Conservation (phyloP, 768 basidiomycete genomes). For the Boletales sp. region DNA sequence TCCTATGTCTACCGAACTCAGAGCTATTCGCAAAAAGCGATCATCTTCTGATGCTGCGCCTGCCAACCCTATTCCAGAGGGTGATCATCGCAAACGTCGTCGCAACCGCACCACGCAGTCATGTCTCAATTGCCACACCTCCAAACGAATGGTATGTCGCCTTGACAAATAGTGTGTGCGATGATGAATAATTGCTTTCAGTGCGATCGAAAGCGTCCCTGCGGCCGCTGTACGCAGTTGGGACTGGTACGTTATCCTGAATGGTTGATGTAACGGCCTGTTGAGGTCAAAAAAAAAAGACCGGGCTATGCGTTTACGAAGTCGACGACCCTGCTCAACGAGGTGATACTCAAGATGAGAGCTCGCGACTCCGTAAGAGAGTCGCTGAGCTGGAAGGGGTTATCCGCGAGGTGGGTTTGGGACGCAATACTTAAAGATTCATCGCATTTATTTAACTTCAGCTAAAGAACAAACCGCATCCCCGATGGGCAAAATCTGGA, state of each 20-base stretch:
- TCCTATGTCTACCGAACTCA: slow-evolving; percentile 28
- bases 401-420: slow-evolving; percentile 60
- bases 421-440: neutral
- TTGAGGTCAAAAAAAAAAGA: slow-evolving; percentile 38
- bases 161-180: neutral
- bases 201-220: slow-evolving; percentile 49
- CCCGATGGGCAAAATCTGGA: slow-evolving; percentile 47
- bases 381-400: slow-evolving; percentile 83
- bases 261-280: slow-evolving; percentile 22
- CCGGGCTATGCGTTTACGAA: slow-evolving; percentile 81
- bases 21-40: slow-evolving; percentile 30
- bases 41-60: slow-evolving; percentile 21
- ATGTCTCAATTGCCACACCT: slow-evolving; percentile 70
- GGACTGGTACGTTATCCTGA: slow-evolving; percentile 33
- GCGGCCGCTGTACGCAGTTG: slow-evolving; percentile 42
- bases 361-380: slow-evolving; percentile 61
- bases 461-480: slow-evolving; percentile 73
- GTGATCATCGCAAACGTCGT: slow-evolving; percentile 57
- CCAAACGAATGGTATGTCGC: slow-evolving; percentile 62
- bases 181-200: slow-evolving; percentile 10
- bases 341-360: slow-evolving; percentile 53
- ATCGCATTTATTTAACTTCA: slow-evolving; percentile 22
- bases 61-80: slow-evolving; percentile 35
- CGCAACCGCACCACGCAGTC: slow-evolving; percentile 74
- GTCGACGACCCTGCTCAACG: slow-evolving; percentile 70